Conservation (phyloP, 495 filamentous ascomycete species). For the Hapsidospora chrysogenum region DNA sequence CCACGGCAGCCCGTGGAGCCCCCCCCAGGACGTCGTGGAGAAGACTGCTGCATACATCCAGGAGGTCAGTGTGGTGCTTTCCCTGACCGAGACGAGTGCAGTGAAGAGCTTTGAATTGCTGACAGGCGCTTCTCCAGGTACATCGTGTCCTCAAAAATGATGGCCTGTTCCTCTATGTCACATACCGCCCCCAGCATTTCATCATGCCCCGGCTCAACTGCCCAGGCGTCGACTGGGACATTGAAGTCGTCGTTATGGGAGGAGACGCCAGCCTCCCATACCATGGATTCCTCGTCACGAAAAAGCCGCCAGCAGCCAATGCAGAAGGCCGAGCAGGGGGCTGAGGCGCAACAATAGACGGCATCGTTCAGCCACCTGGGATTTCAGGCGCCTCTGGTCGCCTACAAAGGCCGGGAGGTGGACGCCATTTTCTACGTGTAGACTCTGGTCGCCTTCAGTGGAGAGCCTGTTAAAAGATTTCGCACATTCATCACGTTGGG, state of each 20-base stretch:
- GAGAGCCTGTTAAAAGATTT: no score
- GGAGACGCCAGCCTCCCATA: constrained; percentile 31
- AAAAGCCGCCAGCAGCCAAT: constrained; percentile 6
- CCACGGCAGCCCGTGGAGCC: constrained; percentile 38
- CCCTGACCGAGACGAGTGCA: background rate
- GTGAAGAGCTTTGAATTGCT: constrained; percentile 5
- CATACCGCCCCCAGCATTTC: constrained; percentile 45
- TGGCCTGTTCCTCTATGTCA: constrained; percentile 38
- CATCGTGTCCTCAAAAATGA: constrained; percentile 33
- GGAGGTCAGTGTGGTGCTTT: constrained; percentile 11
- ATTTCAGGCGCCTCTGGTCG: no score
- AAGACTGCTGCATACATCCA: constrained; percentile 33
- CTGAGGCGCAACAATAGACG: no score
- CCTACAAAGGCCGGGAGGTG: no score
- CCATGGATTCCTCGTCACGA: constrained; percentile 30
- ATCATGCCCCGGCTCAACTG: constrained; percentile 31
- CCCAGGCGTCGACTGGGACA: constrained; percentile 21
- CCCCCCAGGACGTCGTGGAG: constrained; percentile 31
- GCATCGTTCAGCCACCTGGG: no score
- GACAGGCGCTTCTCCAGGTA: constrained; percentile 20
- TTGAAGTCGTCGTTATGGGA: constrained; percentile 23
- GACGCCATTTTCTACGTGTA: no score
- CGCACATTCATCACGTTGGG: no score
- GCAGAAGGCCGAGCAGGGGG: no score
- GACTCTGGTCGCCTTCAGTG: no score